Evolutionary conservation across 1,139 yeast species (phyloP), one percentile per base, ranked within the genome.

Genomic region (Suhomyces taliae): DNA sequence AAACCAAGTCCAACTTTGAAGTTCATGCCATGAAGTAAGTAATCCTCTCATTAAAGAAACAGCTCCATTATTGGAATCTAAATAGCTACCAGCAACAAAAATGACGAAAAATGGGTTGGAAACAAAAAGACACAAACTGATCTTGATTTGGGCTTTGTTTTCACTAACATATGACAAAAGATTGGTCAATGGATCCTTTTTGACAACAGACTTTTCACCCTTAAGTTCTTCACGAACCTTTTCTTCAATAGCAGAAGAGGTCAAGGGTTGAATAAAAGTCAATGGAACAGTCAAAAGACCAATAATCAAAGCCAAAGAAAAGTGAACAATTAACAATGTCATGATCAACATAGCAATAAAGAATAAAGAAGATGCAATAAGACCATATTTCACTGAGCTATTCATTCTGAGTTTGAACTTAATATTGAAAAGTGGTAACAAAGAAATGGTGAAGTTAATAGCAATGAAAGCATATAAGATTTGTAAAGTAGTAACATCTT

Each of bases 1-100:
- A 49, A 81, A 78, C 95, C 96, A 90, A 0, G 96, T 88, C 95
- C 96, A 90, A 52, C 88, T 85, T 53, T 86, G 88, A 47, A 88
- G 69, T 35, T 84, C 82, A 34, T 72, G 62, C 87, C 93, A 88
- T 1, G 90, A 82, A 27, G 79, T 72, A 12, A 83, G 64, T 27
- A 89, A 69, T 1, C 83, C 82, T 31, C 66, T 62, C 55, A 79
- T 66, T 41, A 86, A 51, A 40, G 66, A 61, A 4, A 76, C 63
- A 1, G 79, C 66, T 9, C 64, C 62, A 3, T 39, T 45, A 12
- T 57, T 55, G 8, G 58, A 67, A 27, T 69, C 65, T 45, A 70
- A 60, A 29, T 60, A 56, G 12, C 53, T 55, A 4, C 76, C 75
- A 33, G 69, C 66, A 8, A 70, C 50, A 34, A 62, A 64, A n/a